Evolutionary conservation across 768 basidiomycete genomes (phyloP), one percentile per base, ranked within the genome.

Genomic region (Suillus lakei): DNA sequence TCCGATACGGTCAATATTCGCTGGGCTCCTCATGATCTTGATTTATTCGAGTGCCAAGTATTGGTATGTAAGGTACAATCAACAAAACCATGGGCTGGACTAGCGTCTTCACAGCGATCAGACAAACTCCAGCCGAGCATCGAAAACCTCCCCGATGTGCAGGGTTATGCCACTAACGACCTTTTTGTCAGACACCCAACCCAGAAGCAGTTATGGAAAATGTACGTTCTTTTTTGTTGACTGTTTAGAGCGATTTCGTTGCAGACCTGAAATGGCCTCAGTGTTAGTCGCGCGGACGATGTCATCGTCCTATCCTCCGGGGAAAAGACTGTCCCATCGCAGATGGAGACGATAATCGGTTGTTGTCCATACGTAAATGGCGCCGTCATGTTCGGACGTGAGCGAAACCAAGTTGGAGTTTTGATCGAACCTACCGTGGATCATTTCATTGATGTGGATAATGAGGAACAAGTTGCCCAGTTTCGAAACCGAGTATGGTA

Each of bases 131-230:
- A 54, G 6, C 46, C 51, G 12, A 36, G 53, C 69, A 10, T 62
- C 76, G 70, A 74, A 23, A 80, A 80, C 61, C 28, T 79, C 9
- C 60, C 65, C 2, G 77, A 83, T 51, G 72, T 71, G 0, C 68
- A 64, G 48, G 82, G 82, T 15, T 83, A 82, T 63, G 80, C 79
- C 2, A 82, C 79, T 2, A 77, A 76, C 2, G 83, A 83, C 71
- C 66, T 85, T 6, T 81, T 79, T 65, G 64, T 77, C 23, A 74
- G 68, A 28, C 84, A 85, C 67, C 83, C 84, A 1, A 79, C 78
- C 2, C 77, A 77, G 30, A 44, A 67, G 72, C 1, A 68, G 71
- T 28, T 80, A 34, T 85, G 81, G 80, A 81, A 77, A 67, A 75
- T 83, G 81, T 82, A 60, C 12, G 66, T 38, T 26, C 16, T 30